These are phyloP conservation scores for Corrigiola litoralis DNA, from an alignment of 179 eudicot genomes.

Conservation along the genomic window DNA sequence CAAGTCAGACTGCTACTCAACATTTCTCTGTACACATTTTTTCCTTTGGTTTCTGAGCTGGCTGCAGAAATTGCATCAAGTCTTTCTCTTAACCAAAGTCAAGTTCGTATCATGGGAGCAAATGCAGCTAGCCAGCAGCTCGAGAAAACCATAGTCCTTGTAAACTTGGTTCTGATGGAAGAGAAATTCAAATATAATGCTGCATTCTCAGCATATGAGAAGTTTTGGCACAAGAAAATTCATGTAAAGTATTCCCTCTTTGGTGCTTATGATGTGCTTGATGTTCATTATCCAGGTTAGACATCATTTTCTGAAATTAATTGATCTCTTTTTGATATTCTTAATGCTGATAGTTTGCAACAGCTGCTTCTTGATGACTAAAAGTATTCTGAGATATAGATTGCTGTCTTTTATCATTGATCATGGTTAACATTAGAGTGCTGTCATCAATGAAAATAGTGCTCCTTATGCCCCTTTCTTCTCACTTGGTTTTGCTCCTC, in stretches of 20 bases:
- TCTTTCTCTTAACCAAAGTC: conserved; percentile 59
- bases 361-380: background rate
- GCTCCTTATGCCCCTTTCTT: background rate
- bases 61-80: conserved; percentile 65
- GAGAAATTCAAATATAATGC: conserved; percentile 38
- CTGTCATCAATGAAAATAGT: background rate
- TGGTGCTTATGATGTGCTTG: conserved; percentile 74
- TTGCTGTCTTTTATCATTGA: no score
- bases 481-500: conserved; percentile 2
- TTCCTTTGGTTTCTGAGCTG: conserved; percentile 75
- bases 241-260: conserved; percentile 50
- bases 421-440: no score
- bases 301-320: background rate
- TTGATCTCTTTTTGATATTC: background rate
- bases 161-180: conserved; percentile 61
- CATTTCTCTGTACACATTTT: conserved; percentile 60
- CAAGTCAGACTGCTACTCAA: conserved; percentile 55
- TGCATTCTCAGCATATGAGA: conserved; percentile 53
- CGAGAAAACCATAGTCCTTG: conserved; percentile 58
- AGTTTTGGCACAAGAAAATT: conserved; percentile 67
- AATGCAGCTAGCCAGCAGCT: conserved; percentile 68
- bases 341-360: background rate
- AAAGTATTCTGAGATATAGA: background rate
- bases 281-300: conserved; percentile 89
- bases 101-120: conserved; percentile 92